Conservation (phyloP, 345 rosid species). For the Citrus trifoliata region DNA sequence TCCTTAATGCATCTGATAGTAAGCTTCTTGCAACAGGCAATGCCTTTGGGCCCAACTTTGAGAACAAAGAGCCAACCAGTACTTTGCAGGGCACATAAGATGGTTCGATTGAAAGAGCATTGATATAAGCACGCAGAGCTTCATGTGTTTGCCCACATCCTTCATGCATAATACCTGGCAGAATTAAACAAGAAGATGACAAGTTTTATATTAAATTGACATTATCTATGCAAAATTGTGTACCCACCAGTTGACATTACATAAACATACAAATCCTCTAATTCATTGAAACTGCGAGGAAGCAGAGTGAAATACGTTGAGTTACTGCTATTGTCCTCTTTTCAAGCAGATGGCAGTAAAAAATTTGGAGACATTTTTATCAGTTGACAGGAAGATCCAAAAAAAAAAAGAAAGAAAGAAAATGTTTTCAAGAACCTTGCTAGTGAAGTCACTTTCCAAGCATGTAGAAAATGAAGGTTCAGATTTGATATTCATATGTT, state of each 20-base stretch:
- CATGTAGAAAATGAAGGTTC: not conserved
- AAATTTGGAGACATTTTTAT: not conserved
- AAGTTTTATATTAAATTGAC: not conserved
- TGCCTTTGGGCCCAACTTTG: slow-evolving; percentile 47
- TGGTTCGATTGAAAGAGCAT: slow-evolving; percentile 59
- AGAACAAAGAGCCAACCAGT: slow-evolving; percentile 51
- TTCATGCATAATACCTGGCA: slow-evolving; percentile 66
- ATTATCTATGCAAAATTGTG: not conserved
- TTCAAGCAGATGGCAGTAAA: not conserved
- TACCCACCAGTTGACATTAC: not conserved
- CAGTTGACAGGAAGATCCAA: not conserved
- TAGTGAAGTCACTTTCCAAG: not conserved
- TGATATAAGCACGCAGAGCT: slow-evolving; percentile 50
- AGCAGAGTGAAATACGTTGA: not conserved
- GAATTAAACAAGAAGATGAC: slow-evolving; percentile 15
- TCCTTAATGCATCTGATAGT: slow-evolving; percentile 82
- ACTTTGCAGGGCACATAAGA: slow-evolving; percentile 66
- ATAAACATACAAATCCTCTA: not conserved
- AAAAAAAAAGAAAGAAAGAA: not conserved
- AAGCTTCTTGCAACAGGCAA: slow-evolving; percentile 84
- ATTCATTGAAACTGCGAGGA: not conserved
- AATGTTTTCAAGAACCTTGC: not conserved
- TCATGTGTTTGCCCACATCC: slow-evolving; percentile 57
- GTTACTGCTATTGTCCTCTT: not conserved
- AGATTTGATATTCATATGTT: not conserved